Conservation (phyloP, 371 early-diverging fungal genomes). For the Mucor lusitanicus region DNA sequence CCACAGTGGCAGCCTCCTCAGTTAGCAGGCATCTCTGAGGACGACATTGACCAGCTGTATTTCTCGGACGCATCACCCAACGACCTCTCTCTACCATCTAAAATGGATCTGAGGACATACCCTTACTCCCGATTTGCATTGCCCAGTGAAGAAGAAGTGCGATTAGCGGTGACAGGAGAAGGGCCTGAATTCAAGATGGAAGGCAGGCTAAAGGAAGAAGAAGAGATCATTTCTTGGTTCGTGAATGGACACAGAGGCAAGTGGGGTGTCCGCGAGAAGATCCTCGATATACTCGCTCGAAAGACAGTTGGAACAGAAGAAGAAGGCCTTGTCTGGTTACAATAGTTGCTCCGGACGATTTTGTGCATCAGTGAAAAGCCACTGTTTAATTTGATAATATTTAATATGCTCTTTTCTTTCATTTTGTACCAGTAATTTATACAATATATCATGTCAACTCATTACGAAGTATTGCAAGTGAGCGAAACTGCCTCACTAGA, state of each 20-base stretch:
- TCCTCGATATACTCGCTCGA: conserved; percentile 63
- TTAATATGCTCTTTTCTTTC: background rate
- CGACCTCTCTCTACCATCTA: conserved; percentile 34
- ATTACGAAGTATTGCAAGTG: conserved; percentile 48
- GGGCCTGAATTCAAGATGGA: conserved; percentile 54
- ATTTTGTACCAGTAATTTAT: background rate
- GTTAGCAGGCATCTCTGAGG: conserved; percentile 52
- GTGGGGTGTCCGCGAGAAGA: conserved; percentile 67
- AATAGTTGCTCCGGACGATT: background rate
- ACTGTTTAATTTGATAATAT: background rate
- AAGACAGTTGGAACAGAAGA: conserved; percentile 45
- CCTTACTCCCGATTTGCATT: conserved; percentile 75
- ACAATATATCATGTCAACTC: conserved; percentile 29
- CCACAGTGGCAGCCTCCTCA: conserved; percentile 80
- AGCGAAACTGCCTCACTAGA: conserved; percentile 40
- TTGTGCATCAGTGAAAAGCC: conserved; percentile 1
- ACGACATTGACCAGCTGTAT: conserved; percentile 62
- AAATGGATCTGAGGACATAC: conserved; percentile 53
- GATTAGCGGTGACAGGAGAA: conserved; percentile 59
- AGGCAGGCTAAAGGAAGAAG: conserved; percentile 50
- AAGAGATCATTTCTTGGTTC: conserved; percentile 74
- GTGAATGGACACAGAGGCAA: conserved; percentile 56
- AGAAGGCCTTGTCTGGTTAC: conserved; percentile 23
- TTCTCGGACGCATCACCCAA: conserved; percentile 49
- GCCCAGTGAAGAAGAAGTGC: conserved; percentile 81